Percentiles rank a stretch among this genome's conserved stretches.
Evolutionary conservation across 441 rosid species (phyloP).

Genomic region (Populus trichocarpa): DNA sequence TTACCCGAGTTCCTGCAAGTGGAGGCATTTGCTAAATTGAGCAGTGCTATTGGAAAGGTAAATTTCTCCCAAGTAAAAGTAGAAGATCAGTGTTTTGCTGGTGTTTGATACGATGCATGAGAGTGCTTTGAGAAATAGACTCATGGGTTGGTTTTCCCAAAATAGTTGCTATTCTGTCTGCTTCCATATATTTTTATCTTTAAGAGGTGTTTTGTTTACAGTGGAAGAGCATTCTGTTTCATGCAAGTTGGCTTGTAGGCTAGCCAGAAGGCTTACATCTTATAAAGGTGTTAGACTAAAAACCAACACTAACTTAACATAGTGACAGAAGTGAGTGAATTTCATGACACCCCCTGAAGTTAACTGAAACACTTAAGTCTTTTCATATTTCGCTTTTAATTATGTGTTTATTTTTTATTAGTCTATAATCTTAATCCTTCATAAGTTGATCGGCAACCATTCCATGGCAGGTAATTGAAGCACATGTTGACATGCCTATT

Average conservation of each 20-base stretch:
- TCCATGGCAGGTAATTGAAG: constrained; percentile 79
- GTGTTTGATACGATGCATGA: neutral
- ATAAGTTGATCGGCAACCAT: neutral
- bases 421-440: neutral
- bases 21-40: constrained; percentile 94
- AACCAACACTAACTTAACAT: neutral
- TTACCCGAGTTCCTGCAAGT: constrained; percentile 94
- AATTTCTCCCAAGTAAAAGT: neutral
- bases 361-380: neutral
- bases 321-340: neutral
- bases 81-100: neutral
- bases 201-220: neutral
- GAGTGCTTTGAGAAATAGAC: neutral
- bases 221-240: neutral
- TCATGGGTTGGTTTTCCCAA: neutral
- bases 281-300: neutral
- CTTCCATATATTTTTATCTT: neutral
- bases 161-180: neutral
- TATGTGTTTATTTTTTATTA: neutral
- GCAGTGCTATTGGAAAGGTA: constrained; percentile 96
- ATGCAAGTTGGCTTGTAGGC: neutral
- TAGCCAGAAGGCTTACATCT: neutral
- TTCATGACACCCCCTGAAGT: neutral
- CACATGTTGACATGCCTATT: constrained; percentile 88
- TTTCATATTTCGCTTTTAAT: neutral